phyloP scores from a whole-genome alignment of 1,284 basidiomycete species.

The Boletus smithii region DNA sequence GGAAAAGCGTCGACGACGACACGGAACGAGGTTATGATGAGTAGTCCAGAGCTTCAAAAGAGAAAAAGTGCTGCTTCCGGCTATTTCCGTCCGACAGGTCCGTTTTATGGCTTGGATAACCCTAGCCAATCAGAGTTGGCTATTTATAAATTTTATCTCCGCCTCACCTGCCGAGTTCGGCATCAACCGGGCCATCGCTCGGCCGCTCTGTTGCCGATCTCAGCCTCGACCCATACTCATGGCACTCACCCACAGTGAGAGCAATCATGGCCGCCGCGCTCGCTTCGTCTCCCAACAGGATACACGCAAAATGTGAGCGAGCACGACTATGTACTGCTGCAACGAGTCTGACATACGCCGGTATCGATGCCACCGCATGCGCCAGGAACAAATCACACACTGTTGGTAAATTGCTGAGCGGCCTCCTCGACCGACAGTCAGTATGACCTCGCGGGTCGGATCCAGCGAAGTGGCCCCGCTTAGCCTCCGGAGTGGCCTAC shows the following conservation, averaged over 20 bases:
- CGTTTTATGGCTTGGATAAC: constrained; percentile 29
- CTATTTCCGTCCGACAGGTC: constrained; percentile 16
- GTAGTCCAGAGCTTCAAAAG: constrained; percentile 8
- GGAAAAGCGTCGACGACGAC: constrained; percentile 32
- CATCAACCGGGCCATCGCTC: background rate
- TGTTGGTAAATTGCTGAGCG: constrained; percentile 75
- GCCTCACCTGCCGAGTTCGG: constrained; percentile 9
- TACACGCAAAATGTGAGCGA: no score
- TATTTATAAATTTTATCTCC: constrained; percentile 26
- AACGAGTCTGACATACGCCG: no score
- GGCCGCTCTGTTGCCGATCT: constrained; percentile 23
- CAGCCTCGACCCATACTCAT: no score
- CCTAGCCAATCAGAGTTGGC: constrained; percentile 24
- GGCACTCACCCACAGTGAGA: constrained; percentile 18
- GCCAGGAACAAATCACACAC: background rate
- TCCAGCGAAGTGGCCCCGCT: no score
- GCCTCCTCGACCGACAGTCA: no score
- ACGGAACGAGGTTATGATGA: background rate
- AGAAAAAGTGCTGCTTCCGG: constrained; percentile 29
- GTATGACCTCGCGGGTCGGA: no score
- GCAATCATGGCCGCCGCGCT: constrained; percentile 12
- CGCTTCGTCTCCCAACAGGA: no score
- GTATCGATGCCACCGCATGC: no score
- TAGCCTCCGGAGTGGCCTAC: constrained; percentile 65
- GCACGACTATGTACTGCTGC: no score